Percentiles rank a stretch among this genome's conserved stretches.
Conservation (phyloP, 495 filamentous ascomycete species). For the Penicillium coffeae region DNA sequence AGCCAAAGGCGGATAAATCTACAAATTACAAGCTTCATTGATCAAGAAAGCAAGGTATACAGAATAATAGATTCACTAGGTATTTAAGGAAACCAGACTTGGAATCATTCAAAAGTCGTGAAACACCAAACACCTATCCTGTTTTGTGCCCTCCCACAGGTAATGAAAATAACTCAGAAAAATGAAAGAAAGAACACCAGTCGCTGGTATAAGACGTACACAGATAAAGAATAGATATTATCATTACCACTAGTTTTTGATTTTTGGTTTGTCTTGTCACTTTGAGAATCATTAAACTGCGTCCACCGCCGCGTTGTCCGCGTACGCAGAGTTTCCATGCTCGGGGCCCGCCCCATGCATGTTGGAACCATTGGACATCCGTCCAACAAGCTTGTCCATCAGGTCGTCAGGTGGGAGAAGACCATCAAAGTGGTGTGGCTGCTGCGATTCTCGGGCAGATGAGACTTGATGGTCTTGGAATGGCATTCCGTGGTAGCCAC, state of each 20-base stretch:
- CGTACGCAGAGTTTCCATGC: constrained; percentile 28
- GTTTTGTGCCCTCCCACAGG: not conserved
- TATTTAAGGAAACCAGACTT: constrained; percentile 1
- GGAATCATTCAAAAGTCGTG: not conserved
- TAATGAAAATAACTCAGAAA: constrained; percentile 5
- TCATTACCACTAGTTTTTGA: constrained; percentile 23
- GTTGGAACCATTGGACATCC: constrained; percentile 31
- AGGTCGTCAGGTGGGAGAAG: constrained; percentile 38
- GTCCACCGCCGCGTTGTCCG: constrained; percentile 33
- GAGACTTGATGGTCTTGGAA: constrained; percentile 34
- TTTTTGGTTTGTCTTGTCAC: constrained; percentile 5
- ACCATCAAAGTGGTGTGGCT: constrained; percentile 33
- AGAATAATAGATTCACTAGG: not conserved
- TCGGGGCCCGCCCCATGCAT: constrained; percentile 42
- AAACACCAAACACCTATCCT: not conserved
- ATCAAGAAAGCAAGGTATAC: no score
- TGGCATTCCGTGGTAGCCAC: constrained; percentile 34
- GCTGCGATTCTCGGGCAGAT: constrained; percentile 36
- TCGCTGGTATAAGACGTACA: constrained; percentile 22
- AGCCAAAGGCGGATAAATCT: no score
- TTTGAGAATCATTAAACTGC: constrained; percentile 22
- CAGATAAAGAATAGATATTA: constrained; percentile 20
- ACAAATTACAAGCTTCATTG: no score
- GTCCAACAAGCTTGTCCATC: constrained; percentile 40
- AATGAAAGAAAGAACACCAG: constrained; percentile 5